These are phyloP conservation scores for Ogataea saltuana DNA, from an alignment of 805 yeast genomes.

Conservation along the genomic window DNA sequence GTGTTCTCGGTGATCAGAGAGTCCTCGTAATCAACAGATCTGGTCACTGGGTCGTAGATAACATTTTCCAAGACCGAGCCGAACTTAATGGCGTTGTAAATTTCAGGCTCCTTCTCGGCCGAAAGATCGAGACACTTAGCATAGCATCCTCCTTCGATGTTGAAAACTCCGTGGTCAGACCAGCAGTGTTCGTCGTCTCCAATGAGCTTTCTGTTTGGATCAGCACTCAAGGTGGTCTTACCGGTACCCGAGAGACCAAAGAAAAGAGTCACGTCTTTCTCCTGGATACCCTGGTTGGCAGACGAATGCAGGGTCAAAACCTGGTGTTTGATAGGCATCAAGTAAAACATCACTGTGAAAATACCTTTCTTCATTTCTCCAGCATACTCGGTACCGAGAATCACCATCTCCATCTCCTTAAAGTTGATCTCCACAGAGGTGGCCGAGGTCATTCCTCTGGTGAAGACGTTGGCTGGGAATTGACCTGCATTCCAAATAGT, in stretches of 20 bases:
- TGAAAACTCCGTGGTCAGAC: conserved; percentile 98
- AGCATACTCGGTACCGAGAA: conserved; percentile 97
- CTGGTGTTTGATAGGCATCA: conserved; percentile 92
- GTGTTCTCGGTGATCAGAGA: conserved; percentile 91
- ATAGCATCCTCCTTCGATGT: conserved; percentile 99
- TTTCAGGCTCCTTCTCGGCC: conserved; percentile 95
- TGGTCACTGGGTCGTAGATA: conserved; percentile 73
- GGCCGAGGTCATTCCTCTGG: conserved; percentile 95
- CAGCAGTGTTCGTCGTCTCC: conserved; percentile 99
- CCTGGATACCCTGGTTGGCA: conserved; percentile 81
- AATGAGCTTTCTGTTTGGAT: conserved; percentile 87
- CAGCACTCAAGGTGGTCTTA: conserved; percentile 95
- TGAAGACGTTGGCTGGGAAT: conserved; percentile 95
- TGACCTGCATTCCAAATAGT: conserved; percentile 98
- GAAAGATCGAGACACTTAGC: conserved; percentile 93
- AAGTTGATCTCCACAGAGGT: conserved; percentile 96
- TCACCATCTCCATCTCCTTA: conserved; percentile 98
- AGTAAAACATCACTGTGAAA: conserved; percentile 97
- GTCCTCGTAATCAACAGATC: conserved; percentile 84
- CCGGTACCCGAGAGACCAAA: conserved; percentile 98
- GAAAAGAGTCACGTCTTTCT: conserved; percentile 89
- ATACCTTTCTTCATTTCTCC: conserved; percentile 99
- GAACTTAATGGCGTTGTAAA: conserved; percentile 89
- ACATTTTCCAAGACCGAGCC: conserved; percentile 96
- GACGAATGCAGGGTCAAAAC: conserved; percentile 94